Evolutionary conservation across 768 basidiomycete species (phyloP), one percentile per base, ranked within the genome.

Genomic region (Saitozyma podzolica): DNA sequence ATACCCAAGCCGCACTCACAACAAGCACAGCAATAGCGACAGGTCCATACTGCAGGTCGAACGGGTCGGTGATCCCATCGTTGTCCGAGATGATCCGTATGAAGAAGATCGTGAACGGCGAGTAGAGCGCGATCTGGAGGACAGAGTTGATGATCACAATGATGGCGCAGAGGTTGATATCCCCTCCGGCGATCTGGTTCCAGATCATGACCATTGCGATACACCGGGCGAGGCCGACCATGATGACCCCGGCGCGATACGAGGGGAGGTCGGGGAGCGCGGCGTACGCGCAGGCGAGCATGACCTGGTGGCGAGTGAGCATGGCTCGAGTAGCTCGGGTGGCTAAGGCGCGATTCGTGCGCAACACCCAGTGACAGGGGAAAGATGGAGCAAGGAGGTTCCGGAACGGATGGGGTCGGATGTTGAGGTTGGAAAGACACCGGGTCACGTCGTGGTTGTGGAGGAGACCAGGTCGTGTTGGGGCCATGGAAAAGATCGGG

Each of bases 241-340:
- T 82, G 69, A 92, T 87, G 3, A 93, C 88, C 3, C 91, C 91
- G 0, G 85, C 85, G 20, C 90, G 84, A 72, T 91, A 89, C 1
- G 88, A 83, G 7, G 74, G 67, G 8, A 76, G 63, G 73, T 92
- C 90, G 0, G 90, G 91, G 0, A 92, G 83, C 4, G 89, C 89
- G 11, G 88, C 89, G 89, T 90, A 92, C 1, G 91, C 90, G 37
- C 90, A 73, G 2, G 82, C 90, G n/a, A 91, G 84, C 91, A 92
- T 93, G 16, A 91, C 61, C 74, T 75, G 40, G 29, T 29, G 29
- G 29, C 2, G 29, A 29, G 29, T 29, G 29, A 29, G 29, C 29
- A 29, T 29, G 29, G 29, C 29, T 29, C 29, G 29, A 5, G 29
- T 5, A 29, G 29, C 5, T 29, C 29, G 5, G 29, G 29, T 29